phyloP scores from a whole-genome alignment of 2,329 filamentous ascomycete genomes.

The Chalara sp. region DNA sequence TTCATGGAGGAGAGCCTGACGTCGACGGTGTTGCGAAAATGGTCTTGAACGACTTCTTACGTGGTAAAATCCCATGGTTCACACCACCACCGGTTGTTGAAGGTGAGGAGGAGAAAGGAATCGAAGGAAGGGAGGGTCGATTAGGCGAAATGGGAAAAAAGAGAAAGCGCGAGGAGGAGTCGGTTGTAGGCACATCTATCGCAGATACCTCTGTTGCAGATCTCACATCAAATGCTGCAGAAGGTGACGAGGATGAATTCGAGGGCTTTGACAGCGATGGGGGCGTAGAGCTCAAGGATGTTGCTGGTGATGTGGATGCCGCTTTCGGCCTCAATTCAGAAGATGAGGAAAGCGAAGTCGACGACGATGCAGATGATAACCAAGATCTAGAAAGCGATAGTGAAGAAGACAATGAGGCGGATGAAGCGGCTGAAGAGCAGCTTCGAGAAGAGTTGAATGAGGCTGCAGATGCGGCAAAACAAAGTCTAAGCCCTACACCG shows the following conservation, averaged over 20 bases:
- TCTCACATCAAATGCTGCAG: conserved; percentile 22
- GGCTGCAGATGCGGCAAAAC: conserved; percentile 13
- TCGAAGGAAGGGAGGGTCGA: conserved; percentile 69
- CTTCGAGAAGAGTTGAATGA: conserved; percentile 23
- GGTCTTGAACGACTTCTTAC: conserved; percentile 91
- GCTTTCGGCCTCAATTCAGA: conserved; percentile 27
- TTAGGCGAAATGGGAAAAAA: conserved; percentile 84
- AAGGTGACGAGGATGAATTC: conserved; percentile 32
- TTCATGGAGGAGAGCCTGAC: conserved; percentile 92
- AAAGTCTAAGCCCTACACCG: conserved; percentile 10
- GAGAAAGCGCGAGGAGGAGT: conserved; percentile 56
- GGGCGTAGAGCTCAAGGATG: conserved; percentile 22
- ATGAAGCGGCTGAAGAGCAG: conserved; percentile 23
- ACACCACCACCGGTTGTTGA: conserved; percentile 65
- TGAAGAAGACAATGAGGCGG: conserved; percentile 21
- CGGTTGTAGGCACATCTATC: conserved; percentile 33
- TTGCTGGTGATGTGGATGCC: conserved; percentile 21
- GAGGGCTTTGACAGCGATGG: conserved; percentile 39
- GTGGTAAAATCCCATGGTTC: conserved; percentile 96
- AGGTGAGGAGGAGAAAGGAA: conserved; percentile 39
- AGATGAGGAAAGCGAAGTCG: conserved; percentile 33
- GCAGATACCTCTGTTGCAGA: conserved; percentile 21
- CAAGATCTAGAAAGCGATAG: conserved; percentile 19
- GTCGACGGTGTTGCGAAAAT: conserved; percentile 94
- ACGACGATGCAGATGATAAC: conserved; percentile 36